Evolutionary conservation across 2,329 filamentous ascomycete genomes (phyloP).

Genomic region (Metarhizium album): DNA sequence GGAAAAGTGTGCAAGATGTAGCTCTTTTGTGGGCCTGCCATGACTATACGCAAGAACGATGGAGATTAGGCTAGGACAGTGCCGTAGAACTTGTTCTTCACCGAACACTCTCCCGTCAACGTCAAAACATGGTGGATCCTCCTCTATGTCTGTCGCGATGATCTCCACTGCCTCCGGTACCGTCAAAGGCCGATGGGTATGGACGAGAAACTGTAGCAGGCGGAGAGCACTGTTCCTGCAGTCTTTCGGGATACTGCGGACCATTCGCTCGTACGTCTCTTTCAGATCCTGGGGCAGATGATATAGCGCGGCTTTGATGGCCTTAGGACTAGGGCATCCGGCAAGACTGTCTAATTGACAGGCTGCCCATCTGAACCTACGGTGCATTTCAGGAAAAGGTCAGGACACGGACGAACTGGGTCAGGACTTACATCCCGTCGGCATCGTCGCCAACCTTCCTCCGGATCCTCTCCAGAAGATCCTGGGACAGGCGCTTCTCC

Average conservation of each 20-base stretch:
- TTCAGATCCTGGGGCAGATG: no score
- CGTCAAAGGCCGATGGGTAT: conserved; percentile 9
- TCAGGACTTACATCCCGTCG: conserved; percentile 22
- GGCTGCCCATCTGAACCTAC: conserved; percentile 19
- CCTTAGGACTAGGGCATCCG: no score
- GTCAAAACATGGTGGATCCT: conserved; percentile 7
- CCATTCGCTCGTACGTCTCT: conserved; percentile 8
- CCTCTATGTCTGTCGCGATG: conserved; percentile 11
- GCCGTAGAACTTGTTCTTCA: conserved; percentile 1
- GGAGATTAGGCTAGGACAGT: conserved; percentile 10
- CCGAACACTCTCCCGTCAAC: conserved; percentile 2
- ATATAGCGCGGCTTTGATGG: no score
- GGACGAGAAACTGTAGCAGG: conserved; percentile 14
- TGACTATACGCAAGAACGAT: conserved; percentile 1
- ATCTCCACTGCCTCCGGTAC: conserved; percentile 12
- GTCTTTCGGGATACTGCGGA: conserved; percentile 9
- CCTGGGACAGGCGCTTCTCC: conserved; percentile 8
- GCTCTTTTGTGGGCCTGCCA: no score
- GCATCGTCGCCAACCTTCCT: conserved; percentile 11
- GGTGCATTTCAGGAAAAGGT: no score
- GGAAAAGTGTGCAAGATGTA: conserved; percentile 16
- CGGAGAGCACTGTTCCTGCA: conserved; percentile 9
- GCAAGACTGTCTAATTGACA: conserved; percentile 21
- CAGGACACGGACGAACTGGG: no score
- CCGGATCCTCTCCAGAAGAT: conserved; percentile 7